Base-by-base conservation (phyloP, 306 rosid genomes). In the Castanea crenata region DNA sequence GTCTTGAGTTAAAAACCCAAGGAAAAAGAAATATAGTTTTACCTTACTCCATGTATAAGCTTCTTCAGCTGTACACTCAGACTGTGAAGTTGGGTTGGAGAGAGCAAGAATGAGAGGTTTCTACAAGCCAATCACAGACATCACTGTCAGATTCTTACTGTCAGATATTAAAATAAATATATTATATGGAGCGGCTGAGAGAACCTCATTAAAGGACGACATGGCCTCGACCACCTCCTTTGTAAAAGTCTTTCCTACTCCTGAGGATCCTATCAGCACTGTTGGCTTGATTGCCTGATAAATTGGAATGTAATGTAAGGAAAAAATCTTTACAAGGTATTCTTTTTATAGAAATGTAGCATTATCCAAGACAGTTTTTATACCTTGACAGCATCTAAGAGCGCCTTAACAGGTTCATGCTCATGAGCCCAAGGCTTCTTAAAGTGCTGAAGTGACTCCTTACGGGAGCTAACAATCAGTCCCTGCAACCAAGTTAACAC, bases 361-460 rank as follows among this genome's bases (percentile, higher is more conserved):
- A 29, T 71, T 79, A 55, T 46, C 15, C 2, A 79, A 54, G 67
- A 62, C 38, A 34, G 52, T 64, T 76, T 74, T 32, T 84, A 25
- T 62, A 94, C 98, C 97, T 91, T 88, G 79, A 95, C 94, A 69
- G 97, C 98, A 31, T 85, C 90, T 19, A 87, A 80, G 74, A 95
- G 97, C 34, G 81, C 92, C 89, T 85, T 91, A 16, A 95, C 86
- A 29, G 93, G 92, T 68, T 91, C 92, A 85, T 93, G 99, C 59
- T 90, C 98, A 82, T 95, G 99, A 35, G 99, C 99, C 98, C 99
- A 95, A 52, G 98, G 97, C 91, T 88, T 88, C 89, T 95, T 95
- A 73, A 95, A 95, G 31, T 89, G 98, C 88, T 95, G 99, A 82
- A 95, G 96, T 25, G 96, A 91, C 71, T 81, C 92, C 31, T 83